These are phyloP conservation scores for Paspalum vaginatum DNA, from an alignment of 176 grass and related monocot species.

Conservation along the genomic window DNA sequence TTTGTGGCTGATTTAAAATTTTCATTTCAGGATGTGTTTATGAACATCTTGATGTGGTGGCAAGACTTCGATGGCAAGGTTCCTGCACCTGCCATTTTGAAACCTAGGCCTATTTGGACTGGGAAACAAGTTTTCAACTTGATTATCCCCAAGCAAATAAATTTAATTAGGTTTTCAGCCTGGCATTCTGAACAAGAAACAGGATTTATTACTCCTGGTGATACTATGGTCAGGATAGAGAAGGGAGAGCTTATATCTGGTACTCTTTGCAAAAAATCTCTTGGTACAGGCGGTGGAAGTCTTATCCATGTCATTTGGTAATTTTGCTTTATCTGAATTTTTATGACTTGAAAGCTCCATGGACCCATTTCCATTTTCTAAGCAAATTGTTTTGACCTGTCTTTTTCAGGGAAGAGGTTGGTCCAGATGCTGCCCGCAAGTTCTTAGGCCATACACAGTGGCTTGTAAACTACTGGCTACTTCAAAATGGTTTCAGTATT, in stretches of 20 bases:
- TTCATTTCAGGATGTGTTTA: slow-evolving; percentile 89
- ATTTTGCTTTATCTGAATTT: slow-evolving; percentile 4
- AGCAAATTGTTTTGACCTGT: slow-evolving; percentile 14
- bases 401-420: slow-evolving; percentile 87
- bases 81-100: slow-evolving; percentile 87
- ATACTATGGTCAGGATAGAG: slow-evolving; percentile 90
- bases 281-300: slow-evolving; percentile 73
- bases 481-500: slow-evolving; percentile 92
- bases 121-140: slow-evolving; percentile 97
- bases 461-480: slow-evolving; percentile 97
- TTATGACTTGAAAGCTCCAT: not conserved
- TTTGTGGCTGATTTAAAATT: slow-evolving; percentile 27
- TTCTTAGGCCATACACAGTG: slow-evolving; percentile 95
- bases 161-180: slow-evolving; percentile 76
- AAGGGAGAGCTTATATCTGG: slow-evolving; percentile 90
- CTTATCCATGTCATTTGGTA: slow-evolving; percentile 98
- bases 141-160: slow-evolving; percentile 96
- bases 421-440: slow-evolving; percentile 93
- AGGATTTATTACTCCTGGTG: slow-evolving; percentile 87
- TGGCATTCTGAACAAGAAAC: slow-evolving; percentile 82
- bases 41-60: slow-evolving; percentile 99
- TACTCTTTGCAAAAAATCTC: slow-evolving; percentile 85
- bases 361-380: not conserved
- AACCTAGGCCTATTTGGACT: slow-evolving; percentile 92
- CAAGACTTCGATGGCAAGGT: slow-evolving; percentile 98